Evolutionary conservation across 1,284 basidiomycete genomes (phyloP).

Genomic region (Cerioporus squamosus): DNA sequence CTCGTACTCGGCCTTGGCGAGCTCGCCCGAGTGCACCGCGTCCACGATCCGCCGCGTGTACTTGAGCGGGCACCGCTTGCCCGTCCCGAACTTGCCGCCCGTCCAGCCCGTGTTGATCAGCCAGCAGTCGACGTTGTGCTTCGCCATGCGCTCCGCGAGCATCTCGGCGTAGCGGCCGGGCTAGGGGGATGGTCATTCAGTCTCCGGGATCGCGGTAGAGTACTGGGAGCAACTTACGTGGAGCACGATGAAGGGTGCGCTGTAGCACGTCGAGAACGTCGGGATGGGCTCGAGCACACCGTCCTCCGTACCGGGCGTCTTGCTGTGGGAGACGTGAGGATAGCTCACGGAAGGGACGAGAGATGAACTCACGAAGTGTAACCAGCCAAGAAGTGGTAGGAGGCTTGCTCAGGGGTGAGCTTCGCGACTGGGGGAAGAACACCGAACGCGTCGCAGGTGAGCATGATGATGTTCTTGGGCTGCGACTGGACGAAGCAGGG

Average conservation of each 20-base stretch:
- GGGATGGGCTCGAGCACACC: constrained; percentile 98
- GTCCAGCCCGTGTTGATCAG: constrained; percentile 99
- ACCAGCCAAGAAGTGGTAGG: constrained; percentile 96
- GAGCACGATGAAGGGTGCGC: constrained; percentile 98
- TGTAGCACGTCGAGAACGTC: constrained; percentile 99
- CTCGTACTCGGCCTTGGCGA: constrained; percentile 88
- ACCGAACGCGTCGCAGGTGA: constrained; percentile 98
- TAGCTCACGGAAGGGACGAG: neutral
- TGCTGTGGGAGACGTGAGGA: constrained; percentile 44
- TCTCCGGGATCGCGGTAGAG: neutral
- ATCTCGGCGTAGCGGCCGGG: constrained; percentile 95
- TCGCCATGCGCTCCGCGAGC: constrained; percentile 95
- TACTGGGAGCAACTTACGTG: constrained; percentile 57
- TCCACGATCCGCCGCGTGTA: constrained; percentile 97
- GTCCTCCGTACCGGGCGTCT: constrained; percentile 98
- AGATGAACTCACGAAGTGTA: constrained; percentile 81
- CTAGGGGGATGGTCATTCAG: constrained; percentile 52
- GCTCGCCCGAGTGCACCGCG: constrained; percentile 93
- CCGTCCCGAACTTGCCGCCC: constrained; percentile 90
- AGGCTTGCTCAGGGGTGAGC: constrained; percentile 92
- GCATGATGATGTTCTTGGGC: constrained; percentile 96
- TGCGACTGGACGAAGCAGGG: constrained; percentile 86
- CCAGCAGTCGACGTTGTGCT: constrained; percentile 94
- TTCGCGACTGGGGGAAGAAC: constrained; percentile 96
- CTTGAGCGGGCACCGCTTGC: constrained; percentile 93